Percentiles rank a stretch among this genome's conserved stretches.
These are phyloP conservation scores for Emmonsiellopsis sp. DNA, from an alignment of 2,329 filamentous ascomycete genomes.

Conservation along the genomic window DNA sequence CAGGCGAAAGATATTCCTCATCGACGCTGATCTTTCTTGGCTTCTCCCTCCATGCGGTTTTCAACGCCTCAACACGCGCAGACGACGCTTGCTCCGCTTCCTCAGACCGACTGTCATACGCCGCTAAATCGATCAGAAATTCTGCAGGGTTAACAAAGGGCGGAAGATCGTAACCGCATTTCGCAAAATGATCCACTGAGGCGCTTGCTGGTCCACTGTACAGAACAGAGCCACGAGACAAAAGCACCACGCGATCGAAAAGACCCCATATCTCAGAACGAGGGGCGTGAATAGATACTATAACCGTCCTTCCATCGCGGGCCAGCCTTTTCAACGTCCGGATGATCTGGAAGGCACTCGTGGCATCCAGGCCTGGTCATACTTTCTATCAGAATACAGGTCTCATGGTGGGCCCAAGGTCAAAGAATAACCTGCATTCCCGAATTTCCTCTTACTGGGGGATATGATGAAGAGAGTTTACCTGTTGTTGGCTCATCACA, in stretches of 20 bases:
- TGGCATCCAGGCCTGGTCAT: slow-evolving; percentile 52
- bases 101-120: slow-evolving; percentile 61
- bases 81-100: slow-evolving; percentile 55
- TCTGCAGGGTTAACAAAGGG: slow-evolving; percentile 71
- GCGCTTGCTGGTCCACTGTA: slow-evolving; percentile 54
- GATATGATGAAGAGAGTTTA: slow-evolving; percentile 1
- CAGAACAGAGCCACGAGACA: slow-evolving; percentile 59
- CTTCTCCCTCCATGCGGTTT: slow-evolving; percentile 46
- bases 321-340: slow-evolving; percentile 61
- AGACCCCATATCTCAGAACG: slow-evolving; percentile 71
- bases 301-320: slow-evolving; percentile 58
- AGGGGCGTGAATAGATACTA: slow-evolving; percentile 69
- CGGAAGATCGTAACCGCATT: slow-evolving; percentile 53
- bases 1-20: slow-evolving; percentile 1
- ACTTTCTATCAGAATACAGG: background rate
- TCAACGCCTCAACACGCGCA: slow-evolving; percentile 53
- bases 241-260: slow-evolving; percentile 62
- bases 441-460: no score
- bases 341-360: slow-evolving; percentile 65
- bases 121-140: slow-evolving; percentile 64
- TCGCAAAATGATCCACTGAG: slow-evolving; percentile 57
- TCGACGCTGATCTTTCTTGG: slow-evolving; percentile 2
- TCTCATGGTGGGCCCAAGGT: background rate
- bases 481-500: slow-evolving; percentile 73
- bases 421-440: background rate